Conservation (phyloP, 139 green algal genomes). For the Chlorella sp. region DNA sequence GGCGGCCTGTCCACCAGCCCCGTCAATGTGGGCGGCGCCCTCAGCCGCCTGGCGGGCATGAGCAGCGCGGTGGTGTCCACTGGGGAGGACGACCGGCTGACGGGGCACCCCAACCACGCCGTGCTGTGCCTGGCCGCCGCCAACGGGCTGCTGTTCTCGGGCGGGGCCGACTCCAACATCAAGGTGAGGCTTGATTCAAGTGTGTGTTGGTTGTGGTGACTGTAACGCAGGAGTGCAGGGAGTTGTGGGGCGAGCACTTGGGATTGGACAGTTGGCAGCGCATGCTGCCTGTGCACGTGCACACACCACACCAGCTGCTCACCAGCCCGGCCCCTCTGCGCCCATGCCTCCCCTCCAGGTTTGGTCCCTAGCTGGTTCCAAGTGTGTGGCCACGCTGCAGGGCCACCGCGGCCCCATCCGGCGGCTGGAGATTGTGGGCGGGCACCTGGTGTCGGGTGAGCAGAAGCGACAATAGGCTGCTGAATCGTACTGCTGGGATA, state of each 20-base stretch:
- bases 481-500: not conserved
- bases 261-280: too few relatives aligned
- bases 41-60: not conserved
- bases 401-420: constrained; percentile 83
- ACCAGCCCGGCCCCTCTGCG: too few relatives aligned
- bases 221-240: too few relatives aligned
- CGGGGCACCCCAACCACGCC: constrained; percentile 67
- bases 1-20: constrained; percentile 2
- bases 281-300: too few relatives aligned
- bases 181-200: constrained; percentile 42
- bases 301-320: too few relatives aligned
- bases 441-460: constrained; percentile 21
- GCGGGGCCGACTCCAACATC: constrained; percentile 72
- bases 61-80: not conserved
- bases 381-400: constrained; percentile 54
- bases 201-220: too few relatives aligned
- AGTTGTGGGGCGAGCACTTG: too few relatives aligned
- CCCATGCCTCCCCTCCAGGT: too few relatives aligned
- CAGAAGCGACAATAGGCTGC: not conserved
- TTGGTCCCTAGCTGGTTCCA: constrained; percentile 68
- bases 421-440: constrained; percentile 32
- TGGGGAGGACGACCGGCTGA: constrained; percentile 69
- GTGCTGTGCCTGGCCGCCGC: constrained; percentile 65
- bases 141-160: constrained; percentile 72
- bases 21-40: not conserved